phyloP scores from a whole-genome alignment of 345 rosid species.

The Salix suchowensis region DNA sequence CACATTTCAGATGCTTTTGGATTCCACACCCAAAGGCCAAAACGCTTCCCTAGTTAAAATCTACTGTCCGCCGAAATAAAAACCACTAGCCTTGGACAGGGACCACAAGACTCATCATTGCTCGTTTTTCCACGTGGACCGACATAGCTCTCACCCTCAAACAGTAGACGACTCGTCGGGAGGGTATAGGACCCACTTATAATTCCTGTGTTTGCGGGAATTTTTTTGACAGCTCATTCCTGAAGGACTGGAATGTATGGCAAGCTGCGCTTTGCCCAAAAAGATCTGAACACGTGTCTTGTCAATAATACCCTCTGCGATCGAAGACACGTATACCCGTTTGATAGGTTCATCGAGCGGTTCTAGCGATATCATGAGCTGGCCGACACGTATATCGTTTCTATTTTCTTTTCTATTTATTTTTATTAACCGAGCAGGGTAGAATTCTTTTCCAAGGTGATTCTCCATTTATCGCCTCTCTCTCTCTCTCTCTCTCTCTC shows the following conservation, averaged over 20 bases:
- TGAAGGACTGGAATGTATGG: not conserved
- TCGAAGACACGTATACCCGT: too few species aligned
- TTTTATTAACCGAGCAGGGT: not conserved
- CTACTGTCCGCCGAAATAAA: not conserved
- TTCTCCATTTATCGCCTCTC: not conserved
- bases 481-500: not conserved
- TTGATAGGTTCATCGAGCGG: too few species aligned
- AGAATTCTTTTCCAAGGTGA: not conserved
- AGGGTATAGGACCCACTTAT: not conserved
- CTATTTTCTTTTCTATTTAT: not conserved
- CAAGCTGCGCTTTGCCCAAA: not conserved
- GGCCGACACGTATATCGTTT: not conserved
- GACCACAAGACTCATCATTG: not conserved
- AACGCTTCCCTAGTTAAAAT: too few species aligned
- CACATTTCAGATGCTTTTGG: too few species aligned
- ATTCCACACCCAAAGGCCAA: too few species aligned
- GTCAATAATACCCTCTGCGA: too few species aligned
- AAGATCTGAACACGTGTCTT: not conserved
- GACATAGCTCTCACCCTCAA: not conserved
- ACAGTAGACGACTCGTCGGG: not conserved
- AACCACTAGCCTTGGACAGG: not conserved
- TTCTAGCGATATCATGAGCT: not conserved
- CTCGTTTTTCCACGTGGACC: not conserved
- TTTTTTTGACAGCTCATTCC: not conserved
- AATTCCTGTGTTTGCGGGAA: not conserved